These are phyloP conservation scores for Rhodomyrtus psidioides DNA, from an alignment of 441 rosid genomes.

Conservation along the genomic window DNA sequence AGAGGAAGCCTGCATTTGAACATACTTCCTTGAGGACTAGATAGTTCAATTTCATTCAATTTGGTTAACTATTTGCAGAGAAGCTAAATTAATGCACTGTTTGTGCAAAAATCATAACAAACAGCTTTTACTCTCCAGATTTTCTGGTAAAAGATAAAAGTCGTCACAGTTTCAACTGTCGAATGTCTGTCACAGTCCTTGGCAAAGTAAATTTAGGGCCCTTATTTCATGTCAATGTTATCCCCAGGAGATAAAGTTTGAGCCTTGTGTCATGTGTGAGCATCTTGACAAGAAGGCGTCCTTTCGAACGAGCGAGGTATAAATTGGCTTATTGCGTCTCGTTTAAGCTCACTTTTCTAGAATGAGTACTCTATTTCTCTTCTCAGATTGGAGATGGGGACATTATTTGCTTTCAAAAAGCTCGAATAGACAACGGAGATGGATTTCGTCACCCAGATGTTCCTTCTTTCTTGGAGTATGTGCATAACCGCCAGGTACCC, in stretches of 20 bases:
- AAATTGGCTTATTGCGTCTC: constrained; percentile 4
- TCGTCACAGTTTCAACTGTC: background rate
- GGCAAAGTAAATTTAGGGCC: background rate
- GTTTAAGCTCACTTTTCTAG: background rate
- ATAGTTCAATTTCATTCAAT: background rate
- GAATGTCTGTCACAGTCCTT: background rate
- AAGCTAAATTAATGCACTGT: background rate
- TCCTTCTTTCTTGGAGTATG: constrained; percentile 85
- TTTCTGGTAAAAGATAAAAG: background rate
- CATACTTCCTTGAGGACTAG: background rate
- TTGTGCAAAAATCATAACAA: background rate
- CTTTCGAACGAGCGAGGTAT: constrained; percentile 73
- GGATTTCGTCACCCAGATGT: constrained; percentile 63
- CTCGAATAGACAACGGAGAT: constrained; percentile 36
- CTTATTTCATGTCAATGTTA: constrained; percentile 4
- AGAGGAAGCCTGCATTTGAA: background rate
- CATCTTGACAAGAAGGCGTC: constrained; percentile 63
- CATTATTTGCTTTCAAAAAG: constrained; percentile 88
- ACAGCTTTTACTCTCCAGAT: background rate
- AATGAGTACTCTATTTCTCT: background rate
- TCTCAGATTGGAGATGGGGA: constrained; percentile 93
- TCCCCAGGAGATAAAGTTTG: constrained; percentile 86
- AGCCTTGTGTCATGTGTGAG: constrained; percentile 85
- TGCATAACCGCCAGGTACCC: constrained; percentile 85
- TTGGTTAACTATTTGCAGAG: background rate